Conservation (phyloP, 179 eudicot genomes). For the Camellia oleifera region DNA sequence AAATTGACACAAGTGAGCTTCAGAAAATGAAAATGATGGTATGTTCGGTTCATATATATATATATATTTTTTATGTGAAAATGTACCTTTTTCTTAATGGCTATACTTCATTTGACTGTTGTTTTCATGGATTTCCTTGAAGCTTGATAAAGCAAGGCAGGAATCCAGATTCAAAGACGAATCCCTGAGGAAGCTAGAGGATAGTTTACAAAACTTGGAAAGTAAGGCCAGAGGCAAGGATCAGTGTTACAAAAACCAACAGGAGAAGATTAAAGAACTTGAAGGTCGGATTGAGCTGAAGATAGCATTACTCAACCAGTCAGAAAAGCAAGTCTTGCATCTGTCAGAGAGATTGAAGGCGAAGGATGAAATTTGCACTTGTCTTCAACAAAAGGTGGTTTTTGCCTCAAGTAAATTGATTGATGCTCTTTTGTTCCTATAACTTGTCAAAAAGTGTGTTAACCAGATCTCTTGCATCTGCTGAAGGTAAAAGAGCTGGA, state of each 20-base stretch:
- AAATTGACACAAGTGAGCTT: slow-evolving; percentile 55
- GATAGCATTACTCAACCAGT: slow-evolving; percentile 50
- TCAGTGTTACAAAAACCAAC: slow-evolving; percentile 51
- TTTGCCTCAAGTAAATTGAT: background rate
- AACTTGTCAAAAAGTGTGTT: background rate
- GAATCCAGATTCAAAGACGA: slow-evolving; percentile 64
- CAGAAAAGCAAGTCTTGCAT: slow-evolving; percentile 57
- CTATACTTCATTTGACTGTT: background rate
- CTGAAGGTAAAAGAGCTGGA: slow-evolving; percentile 77
- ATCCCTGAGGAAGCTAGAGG: slow-evolving; percentile 58
- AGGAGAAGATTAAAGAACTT: slow-evolving; percentile 58
- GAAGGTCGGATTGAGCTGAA: slow-evolving; percentile 33
- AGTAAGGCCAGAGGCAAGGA: slow-evolving; percentile 60
- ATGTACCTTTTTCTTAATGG: background rate
- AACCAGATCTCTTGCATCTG: slow-evolving; percentile 13
- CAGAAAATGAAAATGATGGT: slow-evolving; percentile 61
- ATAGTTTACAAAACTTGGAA: slow-evolving; percentile 49
- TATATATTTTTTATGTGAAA: background rate
- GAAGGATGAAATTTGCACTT: slow-evolving; percentile 56
- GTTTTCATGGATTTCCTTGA: slow-evolving; percentile 12
- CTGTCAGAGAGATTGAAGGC: slow-evolving; percentile 74
- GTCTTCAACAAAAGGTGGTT: slow-evolving; percentile 66
- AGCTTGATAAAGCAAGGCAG: slow-evolving; percentile 63
- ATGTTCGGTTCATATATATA: background rate
- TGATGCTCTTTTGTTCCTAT: background rate